phyloP scores from a whole-genome alignment of 345 rosid genomes.

The Acer campestre region DNA sequence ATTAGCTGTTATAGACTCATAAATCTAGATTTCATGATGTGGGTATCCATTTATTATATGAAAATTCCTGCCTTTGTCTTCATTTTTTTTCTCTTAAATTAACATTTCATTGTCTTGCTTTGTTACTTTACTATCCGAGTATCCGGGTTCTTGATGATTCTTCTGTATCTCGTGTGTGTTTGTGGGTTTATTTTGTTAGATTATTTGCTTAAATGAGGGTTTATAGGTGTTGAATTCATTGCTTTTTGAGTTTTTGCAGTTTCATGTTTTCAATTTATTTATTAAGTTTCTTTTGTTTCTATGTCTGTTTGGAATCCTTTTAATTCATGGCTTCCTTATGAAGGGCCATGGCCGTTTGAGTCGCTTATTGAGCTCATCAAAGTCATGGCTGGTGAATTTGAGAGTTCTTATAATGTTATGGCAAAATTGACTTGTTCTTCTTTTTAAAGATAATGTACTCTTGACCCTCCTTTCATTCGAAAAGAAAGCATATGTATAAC shows the following conservation, averaged over 20 bases:
- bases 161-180: not conserved
- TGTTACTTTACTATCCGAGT: not conserved
- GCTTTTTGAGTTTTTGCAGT: not conserved
- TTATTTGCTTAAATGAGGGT: not conserved
- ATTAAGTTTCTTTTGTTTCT: too few species aligned
- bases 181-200: not conserved
- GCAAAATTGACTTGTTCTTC: too few species aligned
- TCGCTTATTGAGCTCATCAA: too few species aligned
- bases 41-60: not conserved
- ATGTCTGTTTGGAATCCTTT: too few species aligned
- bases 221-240: not conserved
- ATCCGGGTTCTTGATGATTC: not conserved
- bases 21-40: not conserved
- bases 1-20: not conserved
- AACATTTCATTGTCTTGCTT: not conserved
- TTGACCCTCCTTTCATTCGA: too few species aligned
- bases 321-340: too few species aligned
- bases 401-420: too few species aligned
- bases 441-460: too few species aligned
- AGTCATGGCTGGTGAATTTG: too few species aligned
- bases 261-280: not conserved
- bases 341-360: too few species aligned
- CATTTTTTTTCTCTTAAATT: not conserved
- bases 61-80: not conserved
- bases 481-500: too few species aligned